Evolutionary conservation across 805 yeast species (phyloP).

Genomic region (Spathaspora gorwiae): DNA sequence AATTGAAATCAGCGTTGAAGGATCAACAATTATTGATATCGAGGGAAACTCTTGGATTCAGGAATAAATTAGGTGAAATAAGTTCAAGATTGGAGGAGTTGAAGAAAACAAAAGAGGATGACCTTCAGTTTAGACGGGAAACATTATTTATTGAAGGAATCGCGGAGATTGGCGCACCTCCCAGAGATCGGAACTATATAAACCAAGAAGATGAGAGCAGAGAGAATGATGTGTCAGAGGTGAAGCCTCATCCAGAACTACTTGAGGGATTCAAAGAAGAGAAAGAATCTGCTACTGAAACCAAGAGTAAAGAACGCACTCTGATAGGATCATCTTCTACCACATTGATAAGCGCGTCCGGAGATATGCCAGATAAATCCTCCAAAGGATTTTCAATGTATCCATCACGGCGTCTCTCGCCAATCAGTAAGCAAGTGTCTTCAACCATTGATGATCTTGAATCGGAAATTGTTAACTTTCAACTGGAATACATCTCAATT

Average conservation of each 20-base stretch:
- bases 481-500: conserved; percentile 7
- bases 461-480: conserved; percentile 2
- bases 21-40: conserved; percentile 41
- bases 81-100: conserved; percentile 4
- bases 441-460: background rate
- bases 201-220: background rate
- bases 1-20: conserved; percentile 45
- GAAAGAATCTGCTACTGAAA: no score
- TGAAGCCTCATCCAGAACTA: conserved; percentile 6
- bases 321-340: no score
- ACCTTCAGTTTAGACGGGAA: background rate
- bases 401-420: background rate
- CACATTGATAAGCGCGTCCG: no score
- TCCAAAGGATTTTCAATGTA: conserved; percentile 1
- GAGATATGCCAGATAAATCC: background rate
- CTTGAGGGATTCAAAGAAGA: background rate
- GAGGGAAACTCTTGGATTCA: conserved; percentile 48
- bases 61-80: conserved; percentile 29
- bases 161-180: background rate
- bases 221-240: conserved; percentile 5
- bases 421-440: background rate
- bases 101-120: conserved; percentile 8
- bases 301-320: no score
- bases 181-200: background rate
- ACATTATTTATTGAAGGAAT: background rate